These are phyloP conservation scores for Hericium alpestre DNA, from an alignment of 768 basidiomycete species.

Conservation along the genomic window DNA sequence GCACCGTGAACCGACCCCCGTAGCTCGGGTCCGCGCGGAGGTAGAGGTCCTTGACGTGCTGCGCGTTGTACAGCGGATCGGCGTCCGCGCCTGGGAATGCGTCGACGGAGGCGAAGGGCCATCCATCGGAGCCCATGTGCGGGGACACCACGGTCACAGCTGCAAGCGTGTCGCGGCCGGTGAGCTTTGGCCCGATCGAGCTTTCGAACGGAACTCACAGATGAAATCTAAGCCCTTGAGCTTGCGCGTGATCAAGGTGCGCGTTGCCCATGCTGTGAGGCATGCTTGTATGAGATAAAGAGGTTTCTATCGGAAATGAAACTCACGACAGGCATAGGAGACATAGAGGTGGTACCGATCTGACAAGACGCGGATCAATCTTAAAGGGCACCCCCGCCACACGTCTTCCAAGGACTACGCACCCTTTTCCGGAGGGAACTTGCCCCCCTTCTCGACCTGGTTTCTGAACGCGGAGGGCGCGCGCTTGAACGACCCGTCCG, in stretches of 20 bases:
- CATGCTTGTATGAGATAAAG: slow-evolving; percentile 1
- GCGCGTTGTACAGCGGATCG: slow-evolving; percentile 61
- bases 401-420: slow-evolving; percentile 11
- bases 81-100: slow-evolving; percentile 60
- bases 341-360: slow-evolving; percentile 91
- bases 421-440: slow-evolving; percentile 73
- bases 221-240: slow-evolving; percentile 86
- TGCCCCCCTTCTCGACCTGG: slow-evolving; percentile 41
- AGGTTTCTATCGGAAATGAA: not conserved
- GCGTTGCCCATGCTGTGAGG: slow-evolving; percentile 77
- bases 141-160: slow-evolving; percentile 80
- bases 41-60: slow-evolving; percentile 81
- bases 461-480: slow-evolving; percentile 44
- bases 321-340: slow-evolving; percentile 74
- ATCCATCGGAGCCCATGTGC: slow-evolving; percentile 72
- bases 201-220: slow-evolving; percentile 33
- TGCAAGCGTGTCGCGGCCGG: slow-evolving; percentile 17
- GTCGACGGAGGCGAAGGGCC: slow-evolving; percentile 73
- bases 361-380: slow-evolving; percentile 18
- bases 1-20: slow-evolving; percentile 74
- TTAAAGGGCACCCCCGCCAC: not conserved
- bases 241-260: slow-evolving; percentile 79
- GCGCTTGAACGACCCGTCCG: slow-evolving; percentile 61
- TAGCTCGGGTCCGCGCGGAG: slow-evolving; percentile 65
- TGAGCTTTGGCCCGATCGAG: too few species aligned